phyloP scores from a whole-genome alignment of 2,329 filamentous ascomycete genomes.

The Stachybotrys elegans region DNA sequence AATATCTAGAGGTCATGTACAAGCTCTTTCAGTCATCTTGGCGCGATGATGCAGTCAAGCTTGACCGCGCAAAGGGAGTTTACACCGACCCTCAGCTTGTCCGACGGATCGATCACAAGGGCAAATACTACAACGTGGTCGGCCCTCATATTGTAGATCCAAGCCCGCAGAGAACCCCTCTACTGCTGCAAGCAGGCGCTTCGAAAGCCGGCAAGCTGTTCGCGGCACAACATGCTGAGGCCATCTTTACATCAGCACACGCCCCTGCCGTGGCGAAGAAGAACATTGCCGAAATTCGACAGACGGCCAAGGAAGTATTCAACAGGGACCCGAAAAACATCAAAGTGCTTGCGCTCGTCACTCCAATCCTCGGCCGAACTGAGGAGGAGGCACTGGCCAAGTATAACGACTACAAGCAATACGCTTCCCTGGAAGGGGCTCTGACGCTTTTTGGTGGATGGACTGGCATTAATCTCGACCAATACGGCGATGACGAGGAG shows the following conservation, averaged over 20 bases:
- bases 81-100: constrained; percentile 51
- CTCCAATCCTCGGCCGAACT: constrained; percentile 59
- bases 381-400: constrained; percentile 63
- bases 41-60: constrained; percentile 60
- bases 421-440: constrained; percentile 59
- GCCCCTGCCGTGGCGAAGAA: constrained; percentile 56
- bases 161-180: constrained; percentile 61
- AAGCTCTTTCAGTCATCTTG: constrained; percentile 65
- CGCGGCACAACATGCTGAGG: constrained; percentile 65
- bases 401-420: constrained; percentile 53
- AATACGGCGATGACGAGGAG: constrained; percentile 62
- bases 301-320: constrained; percentile 43
- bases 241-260: constrained; percentile 64
- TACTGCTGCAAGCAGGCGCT: constrained; percentile 66
- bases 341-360: constrained; percentile 64
- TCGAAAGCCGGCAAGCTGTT: constrained; percentile 62
- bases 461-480: constrained; percentile 54
- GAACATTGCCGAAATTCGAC: constrained; percentile 58
- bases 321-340: constrained; percentile 56
- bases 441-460: constrained; percentile 69
- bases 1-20: constrained; percentile 59
- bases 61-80: constrained; percentile 51
- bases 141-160: constrained; percentile 64
- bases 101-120: constrained; percentile 60
- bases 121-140: constrained; percentile 58